Conservation (phyloP, 1,284 basidiomycete species). For the Meira miltonrushii region DNA sequence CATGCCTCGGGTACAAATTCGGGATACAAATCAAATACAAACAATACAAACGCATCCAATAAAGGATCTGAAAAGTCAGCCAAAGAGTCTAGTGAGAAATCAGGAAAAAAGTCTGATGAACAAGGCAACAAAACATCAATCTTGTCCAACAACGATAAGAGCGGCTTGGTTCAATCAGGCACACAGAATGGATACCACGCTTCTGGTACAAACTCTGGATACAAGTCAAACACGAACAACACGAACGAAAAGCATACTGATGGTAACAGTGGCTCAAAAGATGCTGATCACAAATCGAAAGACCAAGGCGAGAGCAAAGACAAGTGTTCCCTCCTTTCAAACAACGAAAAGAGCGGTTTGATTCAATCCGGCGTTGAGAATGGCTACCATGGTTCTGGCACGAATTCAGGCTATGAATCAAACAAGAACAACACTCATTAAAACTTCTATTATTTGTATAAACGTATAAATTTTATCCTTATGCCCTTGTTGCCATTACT, state of each 20-base stretch:
- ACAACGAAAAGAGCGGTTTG: background rate
- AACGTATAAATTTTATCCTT: background rate
- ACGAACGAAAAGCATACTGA: too few species aligned
- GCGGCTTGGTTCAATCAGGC: background rate
- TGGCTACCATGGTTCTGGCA: background rate
- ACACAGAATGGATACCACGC: background rate
- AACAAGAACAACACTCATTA: background rate
- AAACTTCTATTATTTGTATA: background rate
- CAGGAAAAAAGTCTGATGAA: too few species aligned
- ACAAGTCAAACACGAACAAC: background rate
- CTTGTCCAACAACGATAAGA: too few species aligned
- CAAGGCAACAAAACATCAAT: too few species aligned
- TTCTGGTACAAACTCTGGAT: background rate
- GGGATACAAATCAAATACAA: background rate
- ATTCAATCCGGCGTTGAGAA: too few species aligned
- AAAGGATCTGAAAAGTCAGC: too few species aligned
- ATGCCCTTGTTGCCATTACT: background rate
- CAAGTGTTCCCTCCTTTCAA: too few species aligned
- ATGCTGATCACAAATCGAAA: too few species aligned
- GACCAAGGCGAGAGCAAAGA: too few species aligned
- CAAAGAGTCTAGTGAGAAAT: too few species aligned
- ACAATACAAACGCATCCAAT: background rate
- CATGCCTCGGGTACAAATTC: background rate
- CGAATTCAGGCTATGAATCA: too few species aligned
- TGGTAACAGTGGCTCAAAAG: too few species aligned